A percentile compares a stretch with the other conserved stretches of the same genome.
These are phyloP conservation scores for Blastocystis sp. DNA, from an alignment of 352 stramenopile genomes.

Conservation along the genomic window DNA sequence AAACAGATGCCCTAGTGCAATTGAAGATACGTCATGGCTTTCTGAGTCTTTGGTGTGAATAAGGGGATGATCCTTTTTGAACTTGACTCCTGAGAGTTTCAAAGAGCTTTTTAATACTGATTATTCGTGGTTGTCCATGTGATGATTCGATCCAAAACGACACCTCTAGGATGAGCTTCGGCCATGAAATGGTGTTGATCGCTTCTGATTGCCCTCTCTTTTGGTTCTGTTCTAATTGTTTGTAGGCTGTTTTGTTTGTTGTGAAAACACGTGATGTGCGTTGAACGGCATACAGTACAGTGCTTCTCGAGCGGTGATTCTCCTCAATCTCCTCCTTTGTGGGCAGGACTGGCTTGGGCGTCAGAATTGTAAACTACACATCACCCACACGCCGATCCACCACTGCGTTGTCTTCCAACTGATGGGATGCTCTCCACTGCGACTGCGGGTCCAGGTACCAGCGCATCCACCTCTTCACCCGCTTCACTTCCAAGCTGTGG, in stretches of 20 bases:
- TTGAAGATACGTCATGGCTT: slow-evolving; percentile 66
- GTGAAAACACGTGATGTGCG: background rate
- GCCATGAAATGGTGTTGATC: slow-evolving; percentile 57
- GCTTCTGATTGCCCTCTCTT: slow-evolving; percentile 21
- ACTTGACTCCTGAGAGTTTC: slow-evolving; percentile 69
- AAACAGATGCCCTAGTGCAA: slow-evolving; percentile 15
- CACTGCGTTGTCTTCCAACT: background rate
- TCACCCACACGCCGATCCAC: background rate
- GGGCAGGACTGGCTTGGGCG: background rate
- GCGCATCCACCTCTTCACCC: slow-evolving; percentile 46
- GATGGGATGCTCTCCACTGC: background rate
- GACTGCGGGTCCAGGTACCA: slow-evolving; percentile 11
- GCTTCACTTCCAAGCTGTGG: slow-evolving; percentile 69
- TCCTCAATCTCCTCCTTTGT: background rate
- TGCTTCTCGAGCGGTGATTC: background rate
- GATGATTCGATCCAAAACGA: slow-evolving; percentile 63
- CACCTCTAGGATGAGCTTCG: slow-evolving; percentile 66
- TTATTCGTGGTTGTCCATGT: slow-evolving; percentile 45
- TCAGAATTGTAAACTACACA: slow-evolving; percentile 10
- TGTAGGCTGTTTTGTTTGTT: background rate
- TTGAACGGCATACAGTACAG: slow-evolving; percentile 28
- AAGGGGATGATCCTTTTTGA: slow-evolving; percentile 63
- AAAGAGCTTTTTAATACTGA: slow-evolving; percentile 70
- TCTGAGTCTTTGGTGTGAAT: slow-evolving; percentile 44
- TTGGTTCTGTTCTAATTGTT: background rate